Percentiles rank a stretch among this genome's conserved stretches.
These are phyloP conservation scores for Cladosporium sp. DNA, from an alignment of 2,329 filamentous ascomycete species.

Conservation along the genomic window DNA sequence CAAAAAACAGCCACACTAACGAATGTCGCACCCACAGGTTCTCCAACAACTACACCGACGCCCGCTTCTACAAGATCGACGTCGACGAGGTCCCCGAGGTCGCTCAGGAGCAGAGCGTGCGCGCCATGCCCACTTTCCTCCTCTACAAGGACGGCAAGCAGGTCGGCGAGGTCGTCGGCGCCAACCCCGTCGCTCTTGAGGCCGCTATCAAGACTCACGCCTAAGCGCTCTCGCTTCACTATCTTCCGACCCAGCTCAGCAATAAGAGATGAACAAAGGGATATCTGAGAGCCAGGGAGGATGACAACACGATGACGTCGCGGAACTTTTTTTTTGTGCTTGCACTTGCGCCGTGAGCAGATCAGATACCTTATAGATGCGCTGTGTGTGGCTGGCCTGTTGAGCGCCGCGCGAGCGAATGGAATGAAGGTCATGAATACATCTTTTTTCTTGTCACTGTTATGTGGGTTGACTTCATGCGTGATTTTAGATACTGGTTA, in stretches of 20 bases:
- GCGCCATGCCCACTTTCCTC: constrained; percentile 90
- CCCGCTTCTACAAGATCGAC: constrained; percentile 86
- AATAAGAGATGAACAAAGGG: neutral
- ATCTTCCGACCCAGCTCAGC: neutral
- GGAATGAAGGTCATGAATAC: neutral
- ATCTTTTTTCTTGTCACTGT: neutral
- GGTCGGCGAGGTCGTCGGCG: constrained; percentile 73
- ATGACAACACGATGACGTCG: neutral
- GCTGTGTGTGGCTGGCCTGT: neutral
- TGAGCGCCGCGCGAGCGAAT: neutral
- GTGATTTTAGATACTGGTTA: neutral
- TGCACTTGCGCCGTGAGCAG: neutral
- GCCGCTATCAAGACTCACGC: constrained; percentile 46
- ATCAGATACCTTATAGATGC: constrained; percentile 3
- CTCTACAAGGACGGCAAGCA: constrained; percentile 80
- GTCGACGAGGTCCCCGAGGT: constrained; percentile 79
- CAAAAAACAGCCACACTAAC: constrained; percentile 16
- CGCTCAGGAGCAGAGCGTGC: constrained; percentile 73
- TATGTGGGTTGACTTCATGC: neutral
- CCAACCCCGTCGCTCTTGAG: constrained; percentile 70
- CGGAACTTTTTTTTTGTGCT: neutral
- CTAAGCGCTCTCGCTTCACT: neutral
- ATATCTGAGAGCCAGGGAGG: neutral
- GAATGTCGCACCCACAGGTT: constrained; percentile 46
- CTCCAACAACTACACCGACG: constrained; percentile 59